Evolutionary conservation across 23 red algal genomes (phyloP).

Genomic region (Gracilaria domingensis): DNA sequence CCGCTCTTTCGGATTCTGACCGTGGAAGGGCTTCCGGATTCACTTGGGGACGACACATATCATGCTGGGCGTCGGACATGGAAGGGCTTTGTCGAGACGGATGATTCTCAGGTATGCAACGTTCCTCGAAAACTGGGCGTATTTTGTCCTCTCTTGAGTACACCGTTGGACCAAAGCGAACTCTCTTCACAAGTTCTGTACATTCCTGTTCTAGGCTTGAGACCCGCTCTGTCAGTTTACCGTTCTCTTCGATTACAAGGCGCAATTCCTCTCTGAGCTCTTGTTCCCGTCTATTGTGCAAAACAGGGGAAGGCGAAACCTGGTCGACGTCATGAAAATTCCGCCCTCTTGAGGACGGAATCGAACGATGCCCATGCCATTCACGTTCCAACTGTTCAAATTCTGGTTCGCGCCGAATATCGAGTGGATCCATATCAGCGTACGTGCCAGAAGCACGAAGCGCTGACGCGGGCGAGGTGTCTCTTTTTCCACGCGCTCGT

Average conservation of each 20-base stretch:
- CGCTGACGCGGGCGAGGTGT: constrained; percentile 19
- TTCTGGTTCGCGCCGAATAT: constrained; percentile 26
- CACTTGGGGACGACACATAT: background rate
- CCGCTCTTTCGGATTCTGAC: constrained; percentile 1
- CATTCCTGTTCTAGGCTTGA: constrained; percentile 46
- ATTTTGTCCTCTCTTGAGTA: constrained; percentile 9
- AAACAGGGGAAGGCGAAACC: constrained; percentile 6
- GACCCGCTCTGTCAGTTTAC: constrained; percentile 42
- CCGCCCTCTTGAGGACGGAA: constrained; percentile 20
- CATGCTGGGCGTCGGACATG: background rate
- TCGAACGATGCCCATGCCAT: constrained; percentile 21
- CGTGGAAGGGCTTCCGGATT: background rate
- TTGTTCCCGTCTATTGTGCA: constrained; percentile 23
- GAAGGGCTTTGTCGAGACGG: background rate
- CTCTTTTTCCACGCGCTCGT: constrained; percentile 8
- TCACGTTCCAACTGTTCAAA: constrained; percentile 31
- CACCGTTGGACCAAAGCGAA: constrained; percentile 25
- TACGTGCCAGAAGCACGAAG: background rate
- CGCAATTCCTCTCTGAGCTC: constrained; percentile 49
- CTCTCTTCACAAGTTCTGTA: constrained; percentile 43
- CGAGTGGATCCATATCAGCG: constrained; percentile 10
- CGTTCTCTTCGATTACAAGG: constrained; percentile 50
- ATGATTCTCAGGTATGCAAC: constrained; percentile 13
- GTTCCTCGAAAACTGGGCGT: constrained; percentile 3
- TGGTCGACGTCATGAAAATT: constrained; percentile 40